Percentiles rank a stretch among this genome's conserved stretches.
Conservation (phyloP, 345 rosid species). For the Carallia pectinifolia region DNA sequence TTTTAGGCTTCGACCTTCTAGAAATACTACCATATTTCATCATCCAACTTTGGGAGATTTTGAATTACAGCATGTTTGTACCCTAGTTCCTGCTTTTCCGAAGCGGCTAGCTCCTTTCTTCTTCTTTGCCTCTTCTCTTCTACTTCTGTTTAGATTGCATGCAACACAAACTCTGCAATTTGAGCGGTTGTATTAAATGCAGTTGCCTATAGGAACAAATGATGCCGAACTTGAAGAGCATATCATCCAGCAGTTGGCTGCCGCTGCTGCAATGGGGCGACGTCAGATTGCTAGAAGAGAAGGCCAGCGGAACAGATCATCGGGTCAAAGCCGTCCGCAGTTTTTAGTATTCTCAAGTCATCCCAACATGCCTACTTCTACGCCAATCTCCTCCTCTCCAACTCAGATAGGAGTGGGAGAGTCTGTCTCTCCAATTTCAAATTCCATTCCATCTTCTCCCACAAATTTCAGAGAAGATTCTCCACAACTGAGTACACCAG, state of each 20-base stretch:
- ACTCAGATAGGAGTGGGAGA: constrained; percentile 55
- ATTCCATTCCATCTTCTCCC: constrained; percentile 46
- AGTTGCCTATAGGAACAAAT: constrained; percentile 76
- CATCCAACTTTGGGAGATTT: constrained; percentile 96
- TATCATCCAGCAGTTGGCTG: constrained; percentile 91
- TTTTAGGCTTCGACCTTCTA: constrained; percentile 65
- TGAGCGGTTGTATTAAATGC: constrained; percentile 21
- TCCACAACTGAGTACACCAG: constrained; percentile 27
- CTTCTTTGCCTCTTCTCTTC: background rate
- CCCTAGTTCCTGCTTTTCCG: constrained; percentile 12
- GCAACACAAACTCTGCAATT: background rate
- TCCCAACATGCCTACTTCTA: constrained; percentile 46
- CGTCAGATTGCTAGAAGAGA: constrained; percentile 81
- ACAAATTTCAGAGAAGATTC: constrained; percentile 43
- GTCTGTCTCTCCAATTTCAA: constrained; percentile 31
- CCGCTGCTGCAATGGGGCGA: constrained; percentile 97
- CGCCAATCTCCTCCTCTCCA: constrained; percentile 55
- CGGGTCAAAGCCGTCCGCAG: constrained; percentile 73
- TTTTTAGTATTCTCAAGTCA: constrained; percentile 72
- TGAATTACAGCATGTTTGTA: constrained; percentile 85
- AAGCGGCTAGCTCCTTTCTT: background rate
- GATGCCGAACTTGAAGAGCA: constrained; percentile 93
- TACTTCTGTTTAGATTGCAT: constrained; percentile 9
- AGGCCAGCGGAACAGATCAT: constrained; percentile 70
- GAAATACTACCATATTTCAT: constrained; percentile 84